phyloP scores from a whole-genome alignment of 306 rosid species.

The Casuarina cunninghamiana region DNA sequence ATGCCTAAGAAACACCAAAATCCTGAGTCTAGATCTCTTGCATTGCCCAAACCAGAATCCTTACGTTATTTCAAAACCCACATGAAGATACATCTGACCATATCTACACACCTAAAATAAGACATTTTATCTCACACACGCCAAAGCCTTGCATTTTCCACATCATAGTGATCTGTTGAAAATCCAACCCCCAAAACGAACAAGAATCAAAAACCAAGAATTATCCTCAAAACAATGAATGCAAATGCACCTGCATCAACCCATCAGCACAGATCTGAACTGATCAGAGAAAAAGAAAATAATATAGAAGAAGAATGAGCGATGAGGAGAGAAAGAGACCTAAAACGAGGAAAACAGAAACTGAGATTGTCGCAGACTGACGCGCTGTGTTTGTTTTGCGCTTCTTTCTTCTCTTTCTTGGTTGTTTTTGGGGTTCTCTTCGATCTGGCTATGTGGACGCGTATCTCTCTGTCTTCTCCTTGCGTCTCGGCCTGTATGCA shows the following conservation, averaged over 20 bases:
- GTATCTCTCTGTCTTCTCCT: background rate
- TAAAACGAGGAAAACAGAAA: slow-evolving; percentile 3
- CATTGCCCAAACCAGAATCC: background rate
- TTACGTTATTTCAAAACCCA: background rate
- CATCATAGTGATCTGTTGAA: background rate
- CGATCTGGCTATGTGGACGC: background rate
- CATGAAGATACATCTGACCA: background rate
- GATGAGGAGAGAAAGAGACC: background rate
- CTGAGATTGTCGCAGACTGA: background rate
- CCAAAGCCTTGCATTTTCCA: background rate
- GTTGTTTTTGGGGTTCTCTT: background rate
- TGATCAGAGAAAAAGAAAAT: background rate
- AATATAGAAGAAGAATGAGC: background rate
- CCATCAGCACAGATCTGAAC: slow-evolving; percentile 26
- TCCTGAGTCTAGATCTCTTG: background rate
- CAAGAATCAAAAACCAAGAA: background rate
- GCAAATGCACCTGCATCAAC: background rate
- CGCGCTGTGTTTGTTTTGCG: background rate
- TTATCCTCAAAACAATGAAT: background rate
- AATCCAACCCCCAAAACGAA: background rate
- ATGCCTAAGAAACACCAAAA: background rate
- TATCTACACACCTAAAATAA: background rate
- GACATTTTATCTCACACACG: slow-evolving; percentile 1
- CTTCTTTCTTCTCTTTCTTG: background rate
- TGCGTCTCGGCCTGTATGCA: background rate